These are phyloP conservation scores for Fusarium aywerte DNA, from an alignment of 2,329 filamentous ascomycete genomes.

Conservation along the genomic window DNA sequence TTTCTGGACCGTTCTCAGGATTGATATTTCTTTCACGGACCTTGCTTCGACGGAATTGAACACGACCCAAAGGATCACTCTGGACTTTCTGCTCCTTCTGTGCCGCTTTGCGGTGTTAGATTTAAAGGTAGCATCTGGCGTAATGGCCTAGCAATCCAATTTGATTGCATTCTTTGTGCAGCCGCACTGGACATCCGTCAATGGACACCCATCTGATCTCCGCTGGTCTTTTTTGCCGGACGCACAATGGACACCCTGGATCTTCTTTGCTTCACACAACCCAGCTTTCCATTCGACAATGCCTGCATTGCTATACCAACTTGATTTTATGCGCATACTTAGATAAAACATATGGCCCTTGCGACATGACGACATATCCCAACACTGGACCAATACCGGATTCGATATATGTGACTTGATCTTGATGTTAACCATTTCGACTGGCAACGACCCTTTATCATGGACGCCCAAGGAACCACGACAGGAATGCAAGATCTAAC, in stretches of 20 bases:
- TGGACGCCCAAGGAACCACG: conserved; percentile 26
- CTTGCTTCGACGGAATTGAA: conserved; percentile 25
- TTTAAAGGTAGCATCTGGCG: conserved; percentile 32
- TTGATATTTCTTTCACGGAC: conserved; percentile 15
- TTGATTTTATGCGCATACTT: conserved; percentile 35
- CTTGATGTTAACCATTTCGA: conserved; percentile 19
- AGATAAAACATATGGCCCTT: conserved; percentile 2
- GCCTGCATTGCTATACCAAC: conserved; percentile 38
- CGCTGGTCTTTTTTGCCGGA: conserved; percentile 10
- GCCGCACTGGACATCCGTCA: conserved; percentile 42
- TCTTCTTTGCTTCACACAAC: conserved; percentile 19
- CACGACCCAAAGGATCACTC: conserved; percentile 10
- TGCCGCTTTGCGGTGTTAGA: conserved; percentile 27
- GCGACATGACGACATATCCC: not conserved
- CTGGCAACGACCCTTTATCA: not conserved
- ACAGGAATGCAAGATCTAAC: conserved; percentile 38
- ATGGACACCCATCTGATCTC: conserved; percentile 16
- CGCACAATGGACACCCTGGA: conserved; percentile 29
- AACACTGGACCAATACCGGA: conserved; percentile 24
- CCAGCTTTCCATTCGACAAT: conserved; percentile 14
- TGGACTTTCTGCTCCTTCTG: conserved; percentile 25
- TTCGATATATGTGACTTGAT: conserved; percentile 26
- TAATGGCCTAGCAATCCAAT: conserved; percentile 48
- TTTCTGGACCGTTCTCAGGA: conserved; percentile 16
- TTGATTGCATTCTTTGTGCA: conserved; percentile 48